Conservation (phyloP, 768 basidiomycete genomes). For the Agrocybe pediades region DNA sequence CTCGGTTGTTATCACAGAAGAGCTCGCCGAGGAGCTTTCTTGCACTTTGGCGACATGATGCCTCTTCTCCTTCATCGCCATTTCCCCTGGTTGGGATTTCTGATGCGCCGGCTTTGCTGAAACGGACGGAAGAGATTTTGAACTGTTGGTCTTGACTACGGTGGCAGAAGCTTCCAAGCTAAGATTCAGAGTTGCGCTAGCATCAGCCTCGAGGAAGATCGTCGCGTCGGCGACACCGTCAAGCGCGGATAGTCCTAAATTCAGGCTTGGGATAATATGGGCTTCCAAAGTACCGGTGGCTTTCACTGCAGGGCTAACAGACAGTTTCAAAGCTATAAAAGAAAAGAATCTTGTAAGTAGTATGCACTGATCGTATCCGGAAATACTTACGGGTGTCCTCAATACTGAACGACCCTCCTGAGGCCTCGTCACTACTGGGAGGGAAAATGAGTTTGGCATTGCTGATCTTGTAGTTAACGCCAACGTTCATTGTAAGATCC, state of each 20-base stretch:
- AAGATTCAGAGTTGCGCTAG: slow-evolving; percentile 32
- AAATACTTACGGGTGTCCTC: slow-evolving; percentile 43
- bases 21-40: no score
- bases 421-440: slow-evolving; percentile 23
- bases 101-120: not conserved
- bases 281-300: slow-evolving; percentile 43
- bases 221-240: slow-evolving; percentile 33
- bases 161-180: slow-evolving; percentile 1
- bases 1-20: no score
- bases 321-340: slow-evolving; percentile 40
- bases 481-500: slow-evolving; percentile 40
- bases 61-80: no score
- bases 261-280: slow-evolving; percentile 50
- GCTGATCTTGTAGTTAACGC: slow-evolving; percentile 42
- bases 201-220: slow-evolving; percentile 45
- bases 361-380: not conserved
- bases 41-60: no score
- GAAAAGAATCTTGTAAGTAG: not conserved
- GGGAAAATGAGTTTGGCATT: slow-evolving; percentile 48
- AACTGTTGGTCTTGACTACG: no score
- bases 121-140: no score
- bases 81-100: no score
- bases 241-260: slow-evolving; percentile 46
- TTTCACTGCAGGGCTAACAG: slow-evolving; percentile 38
- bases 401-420: slow-evolving; percentile 30